Percentiles rank a stretch among this genome's conserved stretches.
phyloP scores from a whole-genome alignment of 495 filamentous ascomycete genomes.

The Chlorociboria aeruginascens region DNA sequence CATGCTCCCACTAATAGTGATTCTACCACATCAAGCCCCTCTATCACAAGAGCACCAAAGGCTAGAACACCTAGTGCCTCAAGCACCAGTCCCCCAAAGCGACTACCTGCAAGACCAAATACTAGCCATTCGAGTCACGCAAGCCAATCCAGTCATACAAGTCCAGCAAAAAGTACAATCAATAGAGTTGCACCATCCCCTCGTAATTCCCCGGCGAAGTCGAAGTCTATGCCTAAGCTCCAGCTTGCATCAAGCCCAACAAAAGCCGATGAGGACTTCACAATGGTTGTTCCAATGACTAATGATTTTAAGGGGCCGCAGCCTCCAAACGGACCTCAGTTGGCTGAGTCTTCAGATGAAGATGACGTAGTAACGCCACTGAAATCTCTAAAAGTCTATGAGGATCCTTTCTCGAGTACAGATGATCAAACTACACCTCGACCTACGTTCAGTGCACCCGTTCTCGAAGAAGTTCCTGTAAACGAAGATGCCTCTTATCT shows the following conservation, averaged over 20 bases:
- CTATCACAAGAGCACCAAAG: slow-evolving; percentile 9
- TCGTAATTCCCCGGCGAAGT: slow-evolving; percentile 26
- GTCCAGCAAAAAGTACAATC: slow-evolving; percentile 15
- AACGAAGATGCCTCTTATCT: slow-evolving; percentile 40
- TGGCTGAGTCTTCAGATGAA: slow-evolving; percentile 20
- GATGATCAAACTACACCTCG: slow-evolving; percentile 33
- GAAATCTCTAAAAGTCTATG: slow-evolving; percentile 40
- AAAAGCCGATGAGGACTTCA: slow-evolving; percentile 36
- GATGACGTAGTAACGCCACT: slow-evolving; percentile 22
- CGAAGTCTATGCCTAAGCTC: slow-evolving; percentile 8
- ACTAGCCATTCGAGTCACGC: slow-evolving; percentile 21
- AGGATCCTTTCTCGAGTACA: slow-evolving; percentile 43
- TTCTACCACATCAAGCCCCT: slow-evolving; percentile 13
- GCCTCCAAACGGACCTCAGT: slow-evolving; percentile 4
- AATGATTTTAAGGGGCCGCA: slow-evolving; percentile 5
- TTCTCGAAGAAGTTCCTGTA: slow-evolving; percentile 37
- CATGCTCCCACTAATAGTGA: slow-evolving; percentile 31
- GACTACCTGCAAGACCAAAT: slow-evolving; percentile 13
- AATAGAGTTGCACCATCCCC: slow-evolving; percentile 15
- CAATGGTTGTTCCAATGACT: slow-evolving; percentile 31
- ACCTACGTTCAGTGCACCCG: slow-evolving; percentile 29
- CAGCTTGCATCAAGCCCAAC: slow-evolving; percentile 22
- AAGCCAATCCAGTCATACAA: slow-evolving; percentile 17
- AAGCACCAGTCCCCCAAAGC: slow-evolving; percentile 13
- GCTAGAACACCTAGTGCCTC: slow-evolving; percentile 11